These are phyloP conservation scores for Botrytis byssoidea DNA, from an alignment of 2,329 filamentous ascomycete species.

Conservation along the genomic window DNA sequence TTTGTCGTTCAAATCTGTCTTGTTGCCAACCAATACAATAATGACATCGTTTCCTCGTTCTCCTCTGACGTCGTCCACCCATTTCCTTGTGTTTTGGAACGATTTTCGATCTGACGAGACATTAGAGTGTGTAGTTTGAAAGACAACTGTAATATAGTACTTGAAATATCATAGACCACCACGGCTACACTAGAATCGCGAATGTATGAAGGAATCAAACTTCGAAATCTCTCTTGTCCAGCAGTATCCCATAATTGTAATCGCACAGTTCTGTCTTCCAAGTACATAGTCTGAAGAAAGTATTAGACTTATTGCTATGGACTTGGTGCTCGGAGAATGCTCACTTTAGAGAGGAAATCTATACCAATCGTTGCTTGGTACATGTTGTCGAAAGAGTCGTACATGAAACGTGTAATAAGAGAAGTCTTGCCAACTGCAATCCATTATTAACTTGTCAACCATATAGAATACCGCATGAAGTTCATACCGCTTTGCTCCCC, in stretches of 20 bases:
- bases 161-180: slow-evolving; percentile 98
- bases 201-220: slow-evolving; percentile 96
- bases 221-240: slow-evolving; percentile 95
- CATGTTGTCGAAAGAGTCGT: slow-evolving; percentile 99
- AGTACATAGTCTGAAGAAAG: slow-evolving; percentile 82
- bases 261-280: slow-evolving; percentile 95
- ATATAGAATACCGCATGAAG: slow-evolving; percentile 21
- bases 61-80: slow-evolving; percentile 96
- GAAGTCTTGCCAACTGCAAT: slow-evolving; percentile 91
- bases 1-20: slow-evolving; percentile 98
- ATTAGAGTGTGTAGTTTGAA: slow-evolving; percentile 27
- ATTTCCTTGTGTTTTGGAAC: slow-evolving; percentile 98
- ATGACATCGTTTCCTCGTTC: slow-evolving; percentile 98
- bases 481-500: slow-evolving; percentile 95
- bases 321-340: slow-evolving; percentile 27
- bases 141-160: slow-evolving; percentile 45
- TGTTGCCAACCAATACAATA: slow-evolving; percentile 97
- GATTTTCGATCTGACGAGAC: slow-evolving; percentile 72
- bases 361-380: slow-evolving; percentile 99
- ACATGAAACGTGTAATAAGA: slow-evolving; percentile 99
- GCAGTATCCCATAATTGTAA: slow-evolving; percentile 98
- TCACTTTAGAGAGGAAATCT: slow-evolving; percentile 96
- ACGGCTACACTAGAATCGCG: slow-evolving; percentile 97
- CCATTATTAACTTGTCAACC: slow-evolving; percentile 25
- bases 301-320: slow-evolving; percentile 25